phyloP scores from a whole-genome alignment of 805 yeast species.

The Geotrichum ghanense region DNA sequence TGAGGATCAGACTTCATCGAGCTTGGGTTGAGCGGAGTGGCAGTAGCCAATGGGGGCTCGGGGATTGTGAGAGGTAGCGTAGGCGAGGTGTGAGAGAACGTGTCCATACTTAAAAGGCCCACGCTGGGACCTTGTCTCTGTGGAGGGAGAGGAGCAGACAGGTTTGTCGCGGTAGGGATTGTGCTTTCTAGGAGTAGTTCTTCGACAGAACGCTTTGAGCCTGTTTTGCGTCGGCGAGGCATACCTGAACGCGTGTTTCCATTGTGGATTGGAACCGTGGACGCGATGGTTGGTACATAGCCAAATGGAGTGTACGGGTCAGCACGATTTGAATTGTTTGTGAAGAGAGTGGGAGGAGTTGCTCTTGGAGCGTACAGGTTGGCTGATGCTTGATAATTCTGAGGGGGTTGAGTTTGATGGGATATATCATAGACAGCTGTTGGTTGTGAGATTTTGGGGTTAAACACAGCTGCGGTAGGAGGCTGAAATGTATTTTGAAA shows the following conservation, averaged over 20 bases:
- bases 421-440: no score
- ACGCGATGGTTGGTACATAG: conserved; percentile 12
- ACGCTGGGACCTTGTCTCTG: conserved; percentile 7
- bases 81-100: conserved; percentile 7
- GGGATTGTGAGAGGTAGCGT: conserved; percentile 26
- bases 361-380: neutral
- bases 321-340: no score
- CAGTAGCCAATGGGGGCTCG: conserved; percentile 36
- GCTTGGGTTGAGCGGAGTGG: conserved; percentile 31
- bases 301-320: conserved; percentile 10
- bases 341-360: conserved; percentile 1
- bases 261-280: conserved; percentile 10
- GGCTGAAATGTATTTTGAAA: no score
- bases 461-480: no score
- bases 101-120: conserved; percentile 9
- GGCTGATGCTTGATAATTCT: conserved; percentile 1
- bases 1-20: conserved; percentile 31
- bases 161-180: conserved; percentile 10
- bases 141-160: conserved; percentile 5
- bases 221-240: conserved; percentile 14
- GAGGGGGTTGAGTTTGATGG: no score
- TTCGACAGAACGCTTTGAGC: conserved; percentile 18
- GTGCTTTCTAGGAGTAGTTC: conserved; percentile 15
- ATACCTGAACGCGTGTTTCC: conserved; percentile 5
- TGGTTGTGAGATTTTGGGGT: no score